Base-by-base conservation (phyloP, 805 yeast genomes). In the Kuraishia borneana region DNA sequence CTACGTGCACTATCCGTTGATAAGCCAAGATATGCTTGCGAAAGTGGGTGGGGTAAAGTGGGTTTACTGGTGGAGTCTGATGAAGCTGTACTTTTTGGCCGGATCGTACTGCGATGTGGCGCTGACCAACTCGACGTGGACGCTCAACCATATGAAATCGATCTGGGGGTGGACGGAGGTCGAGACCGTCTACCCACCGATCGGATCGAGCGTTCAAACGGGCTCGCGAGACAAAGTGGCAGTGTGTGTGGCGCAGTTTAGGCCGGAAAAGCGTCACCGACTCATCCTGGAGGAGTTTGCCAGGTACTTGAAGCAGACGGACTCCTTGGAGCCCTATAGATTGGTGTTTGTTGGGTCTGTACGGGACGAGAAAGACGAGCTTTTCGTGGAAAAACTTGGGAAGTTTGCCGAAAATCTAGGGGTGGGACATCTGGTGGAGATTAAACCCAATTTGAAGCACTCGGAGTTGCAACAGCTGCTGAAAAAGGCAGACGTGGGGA, bases 1-100 rank as follows among this genome's bases (percentile, higher is more conserved):
- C 1, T 92, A 92, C 49, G 83, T 85, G n/a, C 99, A 92, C 58
- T 92, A 83, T 60, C 99, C 99, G 1, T 73, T 88, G 13, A 76
- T 92, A 22, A 94, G 94, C 29, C 57, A 62, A 19, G 97, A 89
- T 44, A 92, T 92, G 99, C 60, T 87, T 42, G 60, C 60, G 33
- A 79, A 80, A 44, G 56, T 82, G 41, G 39, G 48, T 10, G 56
- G 54, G 26, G 37, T 63, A 18, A 76, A 74, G 49, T 71, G 64
- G 40, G 28, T 59, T 2, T 92, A 92, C 54, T 92, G 97, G 96
- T 56, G 64, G 19, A 2, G 60, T 0, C 66, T 94, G 48, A 69
- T 80, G 67, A 52, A 61, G 25, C 46, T 73, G 18, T 92, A 94
- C 56, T 63, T 71, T 8, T 60, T 67, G 39, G 70, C 76, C 32